These are phyloP conservation scores for Metschnikowia gelsemii DNA, from an alignment of 805 yeast species.

Conservation along the genomic window DNA sequence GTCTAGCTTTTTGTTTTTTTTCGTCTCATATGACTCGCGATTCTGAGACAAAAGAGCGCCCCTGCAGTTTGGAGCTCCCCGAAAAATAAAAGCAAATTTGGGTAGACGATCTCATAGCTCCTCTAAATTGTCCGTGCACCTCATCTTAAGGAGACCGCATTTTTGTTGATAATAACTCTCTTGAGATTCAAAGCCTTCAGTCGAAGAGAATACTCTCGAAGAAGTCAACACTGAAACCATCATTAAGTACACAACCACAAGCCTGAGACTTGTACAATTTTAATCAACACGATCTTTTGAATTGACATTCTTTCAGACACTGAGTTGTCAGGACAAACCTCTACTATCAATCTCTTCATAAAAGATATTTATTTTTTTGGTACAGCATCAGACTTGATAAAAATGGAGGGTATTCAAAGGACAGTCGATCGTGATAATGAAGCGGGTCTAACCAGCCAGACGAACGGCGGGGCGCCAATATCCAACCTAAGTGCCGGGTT, in stretches of 20 bases:
- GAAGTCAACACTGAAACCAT: background rate
- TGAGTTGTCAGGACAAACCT: no score
- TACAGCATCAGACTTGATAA: background rate
- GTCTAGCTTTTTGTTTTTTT: background rate
- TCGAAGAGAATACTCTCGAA: no score
- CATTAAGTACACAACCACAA: background rate
- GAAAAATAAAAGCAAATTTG: constrained; percentile 7
- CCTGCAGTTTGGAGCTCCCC: constrained; percentile 4
- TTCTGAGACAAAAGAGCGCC: background rate
- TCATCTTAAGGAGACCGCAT: background rate
- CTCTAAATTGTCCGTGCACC: background rate
- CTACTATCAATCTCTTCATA: background rate
- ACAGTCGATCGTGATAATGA: constrained; percentile 11
- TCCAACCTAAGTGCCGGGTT: constrained; percentile 48
- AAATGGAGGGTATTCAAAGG: constrained; percentile 9
- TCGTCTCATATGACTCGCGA: background rate
- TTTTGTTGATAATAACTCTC: background rate
- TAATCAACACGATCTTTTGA: constrained; percentile 1
- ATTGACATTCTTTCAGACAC: no score
- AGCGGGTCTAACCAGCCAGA: constrained; percentile 2
- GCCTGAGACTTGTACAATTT: background rate
- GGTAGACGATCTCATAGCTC: no score
- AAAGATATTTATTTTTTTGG: background rate
- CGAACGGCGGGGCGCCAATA: constrained; percentile 28
- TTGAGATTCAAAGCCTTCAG: no score